phyloP scores from a whole-genome alignment of 441 rosid genomes.

The Erodium moschatum region DNA sequence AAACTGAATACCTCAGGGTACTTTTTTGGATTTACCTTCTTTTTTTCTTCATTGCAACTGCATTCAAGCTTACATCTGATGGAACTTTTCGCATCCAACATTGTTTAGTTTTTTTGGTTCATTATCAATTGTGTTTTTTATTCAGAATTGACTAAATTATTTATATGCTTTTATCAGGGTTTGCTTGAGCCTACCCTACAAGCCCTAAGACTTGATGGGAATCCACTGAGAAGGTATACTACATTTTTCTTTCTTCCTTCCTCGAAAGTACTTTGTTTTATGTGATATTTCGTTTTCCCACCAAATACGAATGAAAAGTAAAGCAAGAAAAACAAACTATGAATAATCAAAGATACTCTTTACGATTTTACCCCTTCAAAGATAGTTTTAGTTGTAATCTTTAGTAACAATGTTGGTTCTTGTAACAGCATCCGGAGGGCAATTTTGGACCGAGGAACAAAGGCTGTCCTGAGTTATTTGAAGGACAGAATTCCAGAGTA shows the following conservation, averaged over 20 bases:
- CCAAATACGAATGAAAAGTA: not conserved
- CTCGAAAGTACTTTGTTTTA: not conserved
- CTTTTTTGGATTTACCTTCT: no score
- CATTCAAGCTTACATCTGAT: not conserved
- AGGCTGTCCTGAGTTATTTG: slow-evolving; percentile 68
- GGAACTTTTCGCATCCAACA: not conserved
- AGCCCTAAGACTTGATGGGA: slow-evolving; percentile 72
- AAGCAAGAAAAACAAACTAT: not conserved
- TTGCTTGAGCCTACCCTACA: slow-evolving; percentile 71
- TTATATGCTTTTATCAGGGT: slow-evolving; percentile 40
- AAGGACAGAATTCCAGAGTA: slow-evolving; percentile 68
- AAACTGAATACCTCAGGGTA: no score
- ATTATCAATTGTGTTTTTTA: not conserved
- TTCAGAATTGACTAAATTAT: slow-evolving; percentile 10
- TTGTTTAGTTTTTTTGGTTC: not conserved
- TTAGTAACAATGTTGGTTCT: slow-evolving; percentile 1
- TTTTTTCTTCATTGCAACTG: not conserved
- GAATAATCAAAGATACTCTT: not conserved
- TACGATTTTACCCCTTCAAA: not conserved
- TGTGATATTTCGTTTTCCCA: not conserved
- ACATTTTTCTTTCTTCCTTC: not conserved
- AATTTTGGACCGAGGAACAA: slow-evolving; percentile 75
- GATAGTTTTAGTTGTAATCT: not conserved
- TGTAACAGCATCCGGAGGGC: slow-evolving; percentile 74
- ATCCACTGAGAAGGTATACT: slow-evolving; percentile 77